Evolutionary conservation across 805 yeast species (phyloP).

Genomic region (baker's yeast (Saccharomyces cerevisiae)): DNA sequence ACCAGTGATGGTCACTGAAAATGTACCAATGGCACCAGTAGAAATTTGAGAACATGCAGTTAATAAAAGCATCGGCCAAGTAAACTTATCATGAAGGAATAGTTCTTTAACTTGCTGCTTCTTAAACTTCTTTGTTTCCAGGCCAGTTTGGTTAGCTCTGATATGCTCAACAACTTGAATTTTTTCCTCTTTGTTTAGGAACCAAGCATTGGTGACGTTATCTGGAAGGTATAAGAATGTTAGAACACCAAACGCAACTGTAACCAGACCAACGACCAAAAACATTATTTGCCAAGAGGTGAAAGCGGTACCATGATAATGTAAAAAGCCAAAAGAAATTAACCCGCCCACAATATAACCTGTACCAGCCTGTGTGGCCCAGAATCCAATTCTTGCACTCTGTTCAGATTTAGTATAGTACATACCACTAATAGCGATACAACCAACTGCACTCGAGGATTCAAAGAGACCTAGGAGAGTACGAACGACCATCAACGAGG

Average conservation of each 20-base stretch:
- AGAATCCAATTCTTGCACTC: conserved; percentile 43
- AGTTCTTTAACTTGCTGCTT: conserved; percentile 40
- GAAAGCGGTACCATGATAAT: conserved; percentile 35
- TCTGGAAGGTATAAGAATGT: conserved; percentile 43
- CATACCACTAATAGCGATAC: conserved; percentile 52
- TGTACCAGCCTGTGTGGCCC: conserved; percentile 52
- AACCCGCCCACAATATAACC: conserved; percentile 40
- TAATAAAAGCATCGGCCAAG: conserved; percentile 43
- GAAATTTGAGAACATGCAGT: conserved; percentile 41
- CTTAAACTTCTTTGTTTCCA: conserved; percentile 41
- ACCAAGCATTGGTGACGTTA: conserved; percentile 37
- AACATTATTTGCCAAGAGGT: conserved; percentile 58
- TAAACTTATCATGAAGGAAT: conserved; percentile 37
- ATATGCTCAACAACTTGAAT: conserved; percentile 41
- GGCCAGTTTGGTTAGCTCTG: conserved; percentile 43
- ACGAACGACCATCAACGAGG: conserved; percentile 48
- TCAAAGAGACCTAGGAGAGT: conserved; percentile 48
- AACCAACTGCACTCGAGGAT: conserved; percentile 47
- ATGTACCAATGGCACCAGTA: conserved; percentile 46
- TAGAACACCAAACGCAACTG: conserved; percentile 41
- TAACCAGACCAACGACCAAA: conserved; percentile 46
- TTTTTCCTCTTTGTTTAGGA: conserved; percentile 35
- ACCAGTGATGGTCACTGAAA: conserved; percentile 44
- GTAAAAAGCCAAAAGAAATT: conserved; percentile 46
- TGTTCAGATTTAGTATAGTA: conserved; percentile 51